A percentile compares a stretch with the other conserved stretches of the same genome.
Evolutionary conservation across 768 basidiomycete genomes (phyloP).

Genomic region (Thelephora ganbajun): DNA sequence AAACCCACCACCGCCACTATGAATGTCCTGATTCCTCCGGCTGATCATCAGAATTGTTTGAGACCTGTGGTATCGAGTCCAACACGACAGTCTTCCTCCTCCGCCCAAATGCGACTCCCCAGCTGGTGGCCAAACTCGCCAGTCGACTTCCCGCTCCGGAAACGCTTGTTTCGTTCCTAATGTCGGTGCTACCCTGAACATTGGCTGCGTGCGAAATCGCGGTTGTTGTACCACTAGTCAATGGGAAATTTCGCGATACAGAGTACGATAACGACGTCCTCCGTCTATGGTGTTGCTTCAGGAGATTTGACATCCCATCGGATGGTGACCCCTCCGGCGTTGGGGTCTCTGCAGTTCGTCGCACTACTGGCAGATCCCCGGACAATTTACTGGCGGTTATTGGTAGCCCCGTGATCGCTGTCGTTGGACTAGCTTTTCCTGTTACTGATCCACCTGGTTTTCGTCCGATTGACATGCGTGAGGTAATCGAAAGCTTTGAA

Average conservation of each 20-base stretch:
- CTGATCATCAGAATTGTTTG: too few relatives aligned
- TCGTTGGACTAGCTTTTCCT: slow-evolving; percentile 53
- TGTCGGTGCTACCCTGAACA: background rate
- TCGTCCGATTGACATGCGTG: slow-evolving; percentile 50
- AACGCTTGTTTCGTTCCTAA: slow-evolving; percentile 4
- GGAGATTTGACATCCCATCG: slow-evolving; percentile 40
- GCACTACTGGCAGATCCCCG: slow-evolving; percentile 3
- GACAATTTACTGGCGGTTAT: slow-evolving; percentile 17
- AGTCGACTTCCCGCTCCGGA: slow-evolving; percentile 15
- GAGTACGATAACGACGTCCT: slow-evolving; percentile 51
- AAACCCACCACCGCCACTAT: too few relatives aligned
- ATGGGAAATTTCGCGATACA: slow-evolving; percentile 33
- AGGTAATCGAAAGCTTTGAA: slow-evolving; percentile 54
- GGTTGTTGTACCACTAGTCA: slow-evolving; percentile 17
- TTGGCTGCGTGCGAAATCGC: slow-evolving; percentile 8
- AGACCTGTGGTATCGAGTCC: too few relatives aligned
- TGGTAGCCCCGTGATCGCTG: slow-evolving; percentile 45
- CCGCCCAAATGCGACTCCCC: slow-evolving; percentile 51
- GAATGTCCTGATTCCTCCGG: too few relatives aligned
- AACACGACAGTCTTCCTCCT: slow-evolving; percentile 22
- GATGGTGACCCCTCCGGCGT: slow-evolving; percentile 49
- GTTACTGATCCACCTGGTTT: slow-evolving; percentile 34
- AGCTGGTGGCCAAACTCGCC: slow-evolving; percentile 30
- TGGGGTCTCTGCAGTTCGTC: slow-evolving; percentile 16
- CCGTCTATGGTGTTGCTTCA: slow-evolving; percentile 20